These are phyloP conservation scores for Solanum dulcamara DNA, from an alignment of 257 asterid genomes.

Conservation along the genomic window DNA sequence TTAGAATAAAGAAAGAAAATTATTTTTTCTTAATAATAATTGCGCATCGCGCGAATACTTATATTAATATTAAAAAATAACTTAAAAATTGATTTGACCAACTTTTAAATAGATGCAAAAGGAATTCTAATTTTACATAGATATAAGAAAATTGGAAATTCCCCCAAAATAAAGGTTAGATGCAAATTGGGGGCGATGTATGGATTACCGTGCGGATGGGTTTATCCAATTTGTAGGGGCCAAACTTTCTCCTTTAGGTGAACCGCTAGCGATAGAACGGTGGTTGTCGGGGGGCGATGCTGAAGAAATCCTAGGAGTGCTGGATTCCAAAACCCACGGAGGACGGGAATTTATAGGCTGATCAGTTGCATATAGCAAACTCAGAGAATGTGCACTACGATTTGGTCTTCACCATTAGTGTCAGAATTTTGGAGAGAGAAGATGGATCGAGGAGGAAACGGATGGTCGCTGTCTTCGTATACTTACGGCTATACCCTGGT, in stretches of 20 bases:
- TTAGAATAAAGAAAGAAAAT: no score
- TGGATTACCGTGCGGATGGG: background rate
- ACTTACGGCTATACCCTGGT: constrained; percentile 2
- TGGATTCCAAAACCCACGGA: background rate
- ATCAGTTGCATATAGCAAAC: background rate
- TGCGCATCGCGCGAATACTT: no score
- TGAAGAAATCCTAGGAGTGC: background rate
- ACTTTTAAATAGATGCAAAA: no score
- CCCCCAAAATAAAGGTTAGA: background rate
- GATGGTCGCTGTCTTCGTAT: background rate
- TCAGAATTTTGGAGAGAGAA: background rate
- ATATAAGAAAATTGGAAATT: background rate
- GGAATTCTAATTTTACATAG: no score
- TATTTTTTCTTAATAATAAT: no score
- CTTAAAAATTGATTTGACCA: no score
- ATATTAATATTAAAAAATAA: no score
- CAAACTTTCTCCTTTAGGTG: background rate
- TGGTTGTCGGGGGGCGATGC: background rate
- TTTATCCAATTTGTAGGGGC: background rate
- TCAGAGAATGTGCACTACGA: background rate
- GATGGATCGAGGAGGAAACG: background rate
- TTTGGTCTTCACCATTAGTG: background rate
- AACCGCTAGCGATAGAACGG: background rate
- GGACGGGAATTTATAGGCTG: background rate
- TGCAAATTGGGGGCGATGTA: background rate